Evolutionary conservation across 1,139 yeast species (phyloP).

Genomic region (Wickerhamomyces sp.): DNA sequence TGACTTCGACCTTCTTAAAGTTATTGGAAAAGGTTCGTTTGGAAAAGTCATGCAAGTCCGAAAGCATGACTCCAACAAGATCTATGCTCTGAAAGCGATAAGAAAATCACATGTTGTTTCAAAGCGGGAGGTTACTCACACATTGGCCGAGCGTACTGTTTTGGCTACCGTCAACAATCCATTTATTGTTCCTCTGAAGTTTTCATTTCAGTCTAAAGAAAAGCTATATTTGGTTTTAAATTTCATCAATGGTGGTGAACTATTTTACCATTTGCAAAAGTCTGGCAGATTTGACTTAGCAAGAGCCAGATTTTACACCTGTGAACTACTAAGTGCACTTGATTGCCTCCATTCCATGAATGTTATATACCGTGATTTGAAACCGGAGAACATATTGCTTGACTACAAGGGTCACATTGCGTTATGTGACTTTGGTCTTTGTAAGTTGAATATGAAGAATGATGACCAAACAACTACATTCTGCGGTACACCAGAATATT

Average conservation of each 20-base stretch:
- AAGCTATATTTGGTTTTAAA: constrained; percentile 86
- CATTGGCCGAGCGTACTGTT: constrained; percentile 93
- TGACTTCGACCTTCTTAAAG: constrained; percentile 88
- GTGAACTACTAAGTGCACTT: constrained; percentile 87
- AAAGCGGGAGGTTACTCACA: constrained; percentile 92
- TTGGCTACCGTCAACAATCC: constrained; percentile 91
- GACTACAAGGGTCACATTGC: constrained; percentile 98
- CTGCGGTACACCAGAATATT: constrained; percentile 95
- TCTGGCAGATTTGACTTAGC: constrained; percentile 88
- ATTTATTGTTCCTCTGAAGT: constrained; percentile 96
- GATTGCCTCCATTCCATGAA: constrained; percentile 88
- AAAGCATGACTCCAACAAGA: constrained; percentile 89
- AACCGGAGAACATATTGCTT: constrained; percentile 89
- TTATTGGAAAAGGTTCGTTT: constrained; percentile 95
- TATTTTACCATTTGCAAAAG: constrained; percentile 88
- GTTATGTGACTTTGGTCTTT: constrained; percentile 91
- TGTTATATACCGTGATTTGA: constrained; percentile 90
- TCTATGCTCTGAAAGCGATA: constrained; percentile 89
- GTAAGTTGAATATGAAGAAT: constrained; percentile 88
- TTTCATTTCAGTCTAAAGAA: constrained; percentile 94
- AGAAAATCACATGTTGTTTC: constrained; percentile 92
- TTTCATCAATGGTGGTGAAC: constrained; percentile 95
- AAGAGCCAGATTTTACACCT: constrained; percentile 87
- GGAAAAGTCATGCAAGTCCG: constrained; percentile 99
- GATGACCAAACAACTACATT: constrained; percentile 89